phyloP scores from a whole-genome alignment of 1,284 basidiomycete species.

The Xerocomus nothofagi region DNA sequence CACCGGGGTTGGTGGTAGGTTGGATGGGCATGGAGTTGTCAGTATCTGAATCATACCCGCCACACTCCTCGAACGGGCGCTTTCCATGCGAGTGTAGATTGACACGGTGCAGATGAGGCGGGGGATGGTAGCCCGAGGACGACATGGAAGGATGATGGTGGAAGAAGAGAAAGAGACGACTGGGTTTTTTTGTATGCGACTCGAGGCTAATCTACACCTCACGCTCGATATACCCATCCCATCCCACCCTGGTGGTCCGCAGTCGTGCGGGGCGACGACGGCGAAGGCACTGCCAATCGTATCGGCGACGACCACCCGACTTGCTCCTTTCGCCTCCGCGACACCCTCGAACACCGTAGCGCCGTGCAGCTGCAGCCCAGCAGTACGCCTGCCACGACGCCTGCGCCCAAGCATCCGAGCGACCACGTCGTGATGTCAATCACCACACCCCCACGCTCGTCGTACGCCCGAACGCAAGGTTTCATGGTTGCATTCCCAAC shows the following conservation, averaged over 20 bases:
- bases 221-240: no score
- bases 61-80: constrained; percentile 35
- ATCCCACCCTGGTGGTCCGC: no score
- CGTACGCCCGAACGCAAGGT: not conserved
- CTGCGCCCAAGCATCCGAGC: not conserved
- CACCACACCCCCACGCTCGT: constrained; percentile 5
- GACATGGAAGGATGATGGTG: constrained; percentile 30
- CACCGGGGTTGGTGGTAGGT: constrained; percentile 30
- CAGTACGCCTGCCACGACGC: constrained; percentile 7
- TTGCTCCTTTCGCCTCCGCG: not conserved
- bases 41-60: constrained; percentile 35
- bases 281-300: constrained; percentile 9
- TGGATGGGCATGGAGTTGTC: constrained; percentile 30
- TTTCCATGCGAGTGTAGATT: constrained; percentile 30
- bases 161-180: constrained; percentile 15
- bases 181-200: no score
- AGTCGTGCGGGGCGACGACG: constrained; percentile 7
- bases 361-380: constrained; percentile 7
- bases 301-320: not conserved
- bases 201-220: no score
- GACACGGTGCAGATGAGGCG: constrained; percentile 28
- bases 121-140: constrained; percentile 25
- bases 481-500: not conserved
- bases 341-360: constrained; percentile 13
- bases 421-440: constrained; percentile 13